Base-by-base conservation (phyloP, 768 basidiomycete genomes). In the Mycena olivaceomarginata region DNA sequence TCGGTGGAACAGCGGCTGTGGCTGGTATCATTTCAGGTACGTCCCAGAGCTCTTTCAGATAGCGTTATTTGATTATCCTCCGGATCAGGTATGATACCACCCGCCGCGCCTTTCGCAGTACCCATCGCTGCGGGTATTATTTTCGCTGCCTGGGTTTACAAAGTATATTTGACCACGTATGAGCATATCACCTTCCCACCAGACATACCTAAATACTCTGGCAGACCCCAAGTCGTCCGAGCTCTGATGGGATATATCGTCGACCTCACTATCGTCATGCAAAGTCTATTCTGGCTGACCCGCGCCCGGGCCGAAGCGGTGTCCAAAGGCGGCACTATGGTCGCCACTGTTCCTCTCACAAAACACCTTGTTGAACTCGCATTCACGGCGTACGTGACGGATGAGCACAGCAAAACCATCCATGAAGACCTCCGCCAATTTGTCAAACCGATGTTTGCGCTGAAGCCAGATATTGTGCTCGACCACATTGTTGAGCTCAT, bases 171-270 rank as follows among this genome's bases (percentile, higher is more conserved):
- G 45, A 66, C 64, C 5, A 66, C 64, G 64, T 66, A 48, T 16
- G 64, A 31, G 16, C 45, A 25, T 31, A 25, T 57, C 56, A 39
- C 59, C 25, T 60, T 60, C 59, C 31, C 59, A 60, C 37, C 59
- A 37, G 45, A 66, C 18, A 31, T 31, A n/a, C 5, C 25, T 60
- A 22, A 60, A 18, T 56, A 56, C 64, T 48, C 5, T 48, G 6
- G 45, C 43, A 66, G 64, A 11, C 64, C 64, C 37, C 64, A 66
- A 66, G 74, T 74, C 18, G 66, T 78, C 15, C 80, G 73, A 40
- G 75, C 73, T 60, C 73, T 83, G 20, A 83, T 83, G 74, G 71
- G 72, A 51, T 83, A 83, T 67, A 83, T 83, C 48, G 75, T 83
- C 59, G 82, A 83, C 71, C 63, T 83, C 7, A 83, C 81, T 10